Evolutionary conservation across 495 filamentous ascomycete species (phyloP), one percentile per base, ranked within the genome.

Genomic region (Aspergillus nidulans): DNA sequence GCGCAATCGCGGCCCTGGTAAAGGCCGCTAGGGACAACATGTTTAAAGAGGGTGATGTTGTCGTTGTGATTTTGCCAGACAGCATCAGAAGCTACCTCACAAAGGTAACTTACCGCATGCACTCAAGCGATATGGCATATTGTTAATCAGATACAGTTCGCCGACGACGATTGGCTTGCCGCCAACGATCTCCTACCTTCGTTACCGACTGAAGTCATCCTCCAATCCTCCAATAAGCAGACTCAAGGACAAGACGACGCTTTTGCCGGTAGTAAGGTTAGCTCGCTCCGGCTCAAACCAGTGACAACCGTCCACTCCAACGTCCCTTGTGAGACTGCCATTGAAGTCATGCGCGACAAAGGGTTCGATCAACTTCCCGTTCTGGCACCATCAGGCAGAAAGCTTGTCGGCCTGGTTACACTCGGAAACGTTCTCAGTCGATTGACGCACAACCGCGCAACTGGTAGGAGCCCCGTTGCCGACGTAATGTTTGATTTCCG

Each of bases 401-500:
- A 81, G 61, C 85, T 98, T 16, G 90, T 94, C 18, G 94, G 94
- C 21, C 83, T 98, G 2, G 85, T 97, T 15, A 98, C 94, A 1
- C 80, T 98, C 40, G 94, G 94, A 19, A 97, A 98, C 66, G 73
- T 97, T n/a, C 82, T 98, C 39, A 90, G 85, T 64, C 91, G 87
- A 70, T 85, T 98, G 60, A 90, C 88, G 9, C 81, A 84, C 48
- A 90, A 90, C 8, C 82, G 94, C 1, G 90, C 90, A 4, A 80
- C 81, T 0, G 83, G 83, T 1, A 75, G 82, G 61, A 88, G 78
- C 57, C 85, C 82, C 1, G 88, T 98, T 41, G 77, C 79, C 19
- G 85, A 92, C n/a, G 88, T 96, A 64, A 98, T 98, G 94, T 97
- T 98, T 56, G 82, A 95, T 67, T 98, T 98, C 68, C 74, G 78